phyloP scores from a whole-genome alignment of 441 rosid genomes.

The Gossypium schwendimanii region DNA sequence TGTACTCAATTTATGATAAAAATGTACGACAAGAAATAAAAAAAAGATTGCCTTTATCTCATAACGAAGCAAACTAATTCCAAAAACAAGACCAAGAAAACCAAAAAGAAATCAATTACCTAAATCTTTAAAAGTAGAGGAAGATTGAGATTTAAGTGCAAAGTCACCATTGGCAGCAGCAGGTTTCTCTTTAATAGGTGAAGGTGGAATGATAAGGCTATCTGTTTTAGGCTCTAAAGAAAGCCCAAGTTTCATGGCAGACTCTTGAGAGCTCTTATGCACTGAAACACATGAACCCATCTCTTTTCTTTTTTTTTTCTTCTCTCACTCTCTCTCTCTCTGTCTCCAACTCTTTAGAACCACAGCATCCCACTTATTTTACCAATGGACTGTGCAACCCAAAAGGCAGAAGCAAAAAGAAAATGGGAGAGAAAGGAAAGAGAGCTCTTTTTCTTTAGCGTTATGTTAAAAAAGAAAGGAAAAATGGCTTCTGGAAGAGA shows the following conservation, averaged over 20 bases:
- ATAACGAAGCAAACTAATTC: not conserved
- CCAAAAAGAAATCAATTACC: constrained; percentile 32
- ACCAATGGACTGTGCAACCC: constrained; percentile 28
- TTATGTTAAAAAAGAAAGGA: constrained; percentile 14
- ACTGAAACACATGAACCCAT: constrained; percentile 69
- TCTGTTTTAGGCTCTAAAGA: constrained; percentile 34
- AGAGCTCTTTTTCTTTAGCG: constrained; percentile 15
- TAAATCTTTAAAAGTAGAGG: constrained; percentile 33
- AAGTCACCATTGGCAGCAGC: constrained; percentile 20
- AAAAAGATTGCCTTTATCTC: constrained; percentile 13
- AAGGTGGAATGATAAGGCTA: constrained; percentile 42
- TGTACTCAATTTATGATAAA: not conserved
- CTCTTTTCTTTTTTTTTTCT: not conserved
- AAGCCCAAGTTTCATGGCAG: constrained; percentile 34
- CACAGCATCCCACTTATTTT: not conserved
- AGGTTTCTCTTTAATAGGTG: constrained; percentile 41
- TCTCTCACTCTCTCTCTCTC: not conserved
- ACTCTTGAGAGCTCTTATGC: constrained; percentile 31
- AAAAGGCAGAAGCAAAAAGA: constrained; percentile 2
- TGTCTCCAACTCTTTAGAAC: not conserved
- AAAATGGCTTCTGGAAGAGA: not conserved
- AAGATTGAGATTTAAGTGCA: constrained; percentile 35
- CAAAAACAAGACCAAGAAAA: not conserved
- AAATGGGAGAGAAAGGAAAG: not conserved
- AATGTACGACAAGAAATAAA: constrained; percentile 10